Base-by-base conservation (phyloP, 192 early-diverging fungal genomes). In the Geranomyces michiganensis region DNA sequence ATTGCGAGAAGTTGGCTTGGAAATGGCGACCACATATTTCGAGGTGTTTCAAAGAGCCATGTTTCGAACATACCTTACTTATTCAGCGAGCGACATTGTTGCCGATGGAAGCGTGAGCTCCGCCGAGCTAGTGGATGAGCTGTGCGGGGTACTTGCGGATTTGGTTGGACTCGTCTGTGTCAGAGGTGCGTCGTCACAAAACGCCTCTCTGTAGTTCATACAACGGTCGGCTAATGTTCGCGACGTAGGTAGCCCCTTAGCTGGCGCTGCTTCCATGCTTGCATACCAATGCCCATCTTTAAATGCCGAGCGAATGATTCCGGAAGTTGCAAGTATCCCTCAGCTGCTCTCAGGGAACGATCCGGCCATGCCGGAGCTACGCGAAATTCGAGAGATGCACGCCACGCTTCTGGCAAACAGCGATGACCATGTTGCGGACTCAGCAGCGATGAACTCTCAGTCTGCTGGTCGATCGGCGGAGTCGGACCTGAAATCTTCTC, bases 141-240 rank as follows among this genome's bases (percentile, higher is more conserved):
- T 56, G n/a, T 43, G 51, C 32, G 44, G n/a, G 3, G 22, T 73
- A 41, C 56, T 73, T 15, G 22, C 31, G 15, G 64, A 73, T 22
- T 33, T 73, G 31, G 55, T 73, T 26, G 72, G 72, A 17, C 36
- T 73, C 32, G 72, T 73, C 32, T 27, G 64, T 21, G 41, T 73
- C 15, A 53, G 65, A 17, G 72, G 72, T 65, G 44, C 61, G 61
- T 26, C 46, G 4, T 24, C 13, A 14, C 51, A 55, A 55, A 55
- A 27, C 51, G 51, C 51, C n/a, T 58, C 46, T 56, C 26, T 55
- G 19, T 14, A 21, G 2, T 32, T 49, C 22, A 67, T 27, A 1
- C 9, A 21, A 3, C 3, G 21, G 21, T n/a, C 51, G 17, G 51
- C n/a, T 65, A 19, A n/a, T 30, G 47, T 53, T 33, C n/a, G 29